Evolutionary conservation across 2,329 filamentous ascomycete species (phyloP).

Genomic region (Hypoxylon rubiginosum): DNA sequence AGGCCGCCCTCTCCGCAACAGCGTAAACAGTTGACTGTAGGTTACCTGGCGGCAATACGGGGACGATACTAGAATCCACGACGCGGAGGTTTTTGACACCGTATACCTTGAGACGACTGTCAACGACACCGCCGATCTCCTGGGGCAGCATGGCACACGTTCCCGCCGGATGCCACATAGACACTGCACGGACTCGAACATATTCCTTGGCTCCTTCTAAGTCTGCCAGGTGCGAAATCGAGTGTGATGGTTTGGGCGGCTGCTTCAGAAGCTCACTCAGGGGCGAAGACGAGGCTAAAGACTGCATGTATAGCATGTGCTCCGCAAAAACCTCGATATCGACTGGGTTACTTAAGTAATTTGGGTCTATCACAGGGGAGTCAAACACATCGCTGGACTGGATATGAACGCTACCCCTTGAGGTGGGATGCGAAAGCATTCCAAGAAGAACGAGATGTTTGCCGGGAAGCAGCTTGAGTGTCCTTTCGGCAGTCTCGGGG

Average conservation of each 20-base stretch:
- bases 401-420: conserved; percentile 20
- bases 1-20: conserved; percentile 51
- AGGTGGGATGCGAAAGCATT: background rate
- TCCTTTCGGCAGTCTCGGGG: background rate
- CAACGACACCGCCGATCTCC: conserved; percentile 53
- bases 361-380: conserved; percentile 27
- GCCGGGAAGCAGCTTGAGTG: too few relatives aligned
- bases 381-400: conserved; percentile 6
- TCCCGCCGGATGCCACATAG: conserved; percentile 41
- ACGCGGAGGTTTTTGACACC: conserved; percentile 53
- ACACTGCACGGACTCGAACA: conserved; percentile 30
- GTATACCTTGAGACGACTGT: conserved; percentile 51
- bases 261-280: conserved; percentile 35
- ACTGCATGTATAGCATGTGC: conserved; percentile 32
- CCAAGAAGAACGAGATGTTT: background rate
- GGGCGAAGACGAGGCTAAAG: conserved; percentile 15
- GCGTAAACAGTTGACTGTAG: conserved; percentile 50
- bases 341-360: conserved; percentile 31
- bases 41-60: conserved; percentile 51
- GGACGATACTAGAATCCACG: conserved; percentile 54
- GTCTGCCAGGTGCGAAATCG: conserved; percentile 11
- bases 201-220: conserved; percentile 37
- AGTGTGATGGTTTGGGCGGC: background rate
- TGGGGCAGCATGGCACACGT: conserved; percentile 48
- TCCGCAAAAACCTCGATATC: conserved; percentile 34